Conservation (phyloP, 257 asterid species). For the Solanum tarapatanum region DNA sequence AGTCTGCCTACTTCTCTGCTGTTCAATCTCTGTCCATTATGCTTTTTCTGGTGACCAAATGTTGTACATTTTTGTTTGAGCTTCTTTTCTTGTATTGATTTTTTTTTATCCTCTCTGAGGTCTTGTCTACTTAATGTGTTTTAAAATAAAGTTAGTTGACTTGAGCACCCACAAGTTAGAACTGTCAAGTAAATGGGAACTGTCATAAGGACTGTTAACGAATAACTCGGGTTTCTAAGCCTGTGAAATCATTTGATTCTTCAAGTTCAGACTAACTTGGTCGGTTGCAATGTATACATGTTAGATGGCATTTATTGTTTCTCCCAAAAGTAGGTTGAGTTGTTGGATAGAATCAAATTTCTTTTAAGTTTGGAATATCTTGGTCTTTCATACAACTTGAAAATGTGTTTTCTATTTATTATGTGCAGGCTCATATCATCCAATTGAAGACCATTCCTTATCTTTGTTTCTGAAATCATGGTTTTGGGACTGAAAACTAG, state of each 20-base stretch:
- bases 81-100: neutral
- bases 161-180: neutral
- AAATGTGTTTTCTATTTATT: neutral
- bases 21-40: neutral
- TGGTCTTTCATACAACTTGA: neutral
- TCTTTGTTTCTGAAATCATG: conserved; percentile 34
- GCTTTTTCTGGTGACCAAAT: neutral
- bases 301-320: neutral
- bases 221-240: neutral
- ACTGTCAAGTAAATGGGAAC: neutral
- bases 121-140: neutral
- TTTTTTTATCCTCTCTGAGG: neutral
- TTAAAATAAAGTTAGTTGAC: neutral
- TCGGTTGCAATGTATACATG: neutral
- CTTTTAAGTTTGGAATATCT: neutral
- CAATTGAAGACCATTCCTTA: neutral
- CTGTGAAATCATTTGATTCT: neutral
- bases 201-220: neutral
- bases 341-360: neutral
- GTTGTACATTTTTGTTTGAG: neutral
- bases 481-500: conserved; percentile 65
- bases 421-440: neutral
- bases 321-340: neutral
- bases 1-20: neutral
- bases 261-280: neutral